Conservation (phyloP, 345 rosid genomes). For the Garcia nutans region DNA sequence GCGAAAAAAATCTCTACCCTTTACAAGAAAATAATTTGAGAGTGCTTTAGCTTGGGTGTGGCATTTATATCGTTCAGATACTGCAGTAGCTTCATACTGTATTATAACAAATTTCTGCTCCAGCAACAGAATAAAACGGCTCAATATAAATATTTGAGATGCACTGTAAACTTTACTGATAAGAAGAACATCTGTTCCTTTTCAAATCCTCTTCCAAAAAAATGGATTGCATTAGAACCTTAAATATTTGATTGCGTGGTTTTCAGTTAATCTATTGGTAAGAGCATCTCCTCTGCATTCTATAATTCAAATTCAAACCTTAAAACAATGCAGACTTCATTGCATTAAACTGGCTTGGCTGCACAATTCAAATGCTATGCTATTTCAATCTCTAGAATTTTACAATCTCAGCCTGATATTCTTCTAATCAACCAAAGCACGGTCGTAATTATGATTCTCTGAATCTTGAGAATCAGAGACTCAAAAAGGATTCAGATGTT, state of each 20-base stretch:
- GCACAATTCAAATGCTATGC: neutral
- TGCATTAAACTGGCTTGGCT: neutral
- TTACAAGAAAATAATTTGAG: neutral
- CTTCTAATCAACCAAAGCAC: neutral
- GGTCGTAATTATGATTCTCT: neutral
- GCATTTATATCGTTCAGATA: neutral
- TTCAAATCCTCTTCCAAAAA: neutral
- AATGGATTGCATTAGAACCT: no score
- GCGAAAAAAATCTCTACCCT: neutral
- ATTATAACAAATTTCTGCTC: neutral
- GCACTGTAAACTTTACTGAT: neutral
- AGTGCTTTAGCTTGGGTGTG: neutral
- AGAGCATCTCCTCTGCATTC: neutral
- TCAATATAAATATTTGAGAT: neutral
- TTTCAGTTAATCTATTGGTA: neutral
- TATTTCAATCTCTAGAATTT: neutral
- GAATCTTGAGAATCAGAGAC: neutral
- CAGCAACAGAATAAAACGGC: neutral
- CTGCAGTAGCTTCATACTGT: neutral
- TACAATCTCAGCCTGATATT: neutral
- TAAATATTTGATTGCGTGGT: no score
- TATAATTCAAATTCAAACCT: neutral
- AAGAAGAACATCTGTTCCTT: neutral
- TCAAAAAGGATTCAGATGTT: neutral
- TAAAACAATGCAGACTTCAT: neutral